These are phyloP conservation scores for Neonectria sp. DNA, from an alignment of 2,329 filamentous ascomycete species.

Conservation along the genomic window DNA sequence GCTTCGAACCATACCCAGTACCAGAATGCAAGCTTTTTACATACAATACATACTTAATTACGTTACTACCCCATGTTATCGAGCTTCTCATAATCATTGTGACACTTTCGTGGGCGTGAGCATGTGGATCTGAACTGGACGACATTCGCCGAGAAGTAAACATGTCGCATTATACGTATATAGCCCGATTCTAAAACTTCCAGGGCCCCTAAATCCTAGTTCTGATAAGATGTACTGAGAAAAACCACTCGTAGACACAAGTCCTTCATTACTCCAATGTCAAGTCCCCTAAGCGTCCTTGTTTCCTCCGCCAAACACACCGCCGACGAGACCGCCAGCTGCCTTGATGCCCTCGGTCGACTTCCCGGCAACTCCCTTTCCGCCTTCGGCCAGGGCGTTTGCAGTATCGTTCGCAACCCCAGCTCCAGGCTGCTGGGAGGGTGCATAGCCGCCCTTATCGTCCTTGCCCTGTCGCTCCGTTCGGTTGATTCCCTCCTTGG, in stretches of 20 bases:
- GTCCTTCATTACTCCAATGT: not conserved
- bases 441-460: conserved; percentile 67
- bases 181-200: not conserved
- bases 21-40: conserved; percentile 25
- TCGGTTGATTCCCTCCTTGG: conserved; percentile 77
- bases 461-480: conserved; percentile 76
- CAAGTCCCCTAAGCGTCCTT: conserved; percentile 21
- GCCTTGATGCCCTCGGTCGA: conserved; percentile 49
- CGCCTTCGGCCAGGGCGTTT: conserved; percentile 49
- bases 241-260: not conserved
- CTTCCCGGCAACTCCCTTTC: conserved; percentile 49
- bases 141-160: not conserved
- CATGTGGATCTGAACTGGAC: not conserved
- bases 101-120: not conserved
- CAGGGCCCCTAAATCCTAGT: not conserved
- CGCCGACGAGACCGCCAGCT: conserved; percentile 51
- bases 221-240: not conserved
- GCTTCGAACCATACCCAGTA: conserved; percentile 27
- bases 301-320: conserved; percentile 53
- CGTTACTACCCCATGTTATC: not conserved
- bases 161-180: not conserved
- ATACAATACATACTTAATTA: conserved; percentile 27
- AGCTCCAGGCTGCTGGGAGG: conserved; percentile 50
- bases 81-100: not conserved
- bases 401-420: conserved; percentile 46